Conservation (phyloP, 106 monocot species). For the Acanthochlamys bracteata region DNA sequence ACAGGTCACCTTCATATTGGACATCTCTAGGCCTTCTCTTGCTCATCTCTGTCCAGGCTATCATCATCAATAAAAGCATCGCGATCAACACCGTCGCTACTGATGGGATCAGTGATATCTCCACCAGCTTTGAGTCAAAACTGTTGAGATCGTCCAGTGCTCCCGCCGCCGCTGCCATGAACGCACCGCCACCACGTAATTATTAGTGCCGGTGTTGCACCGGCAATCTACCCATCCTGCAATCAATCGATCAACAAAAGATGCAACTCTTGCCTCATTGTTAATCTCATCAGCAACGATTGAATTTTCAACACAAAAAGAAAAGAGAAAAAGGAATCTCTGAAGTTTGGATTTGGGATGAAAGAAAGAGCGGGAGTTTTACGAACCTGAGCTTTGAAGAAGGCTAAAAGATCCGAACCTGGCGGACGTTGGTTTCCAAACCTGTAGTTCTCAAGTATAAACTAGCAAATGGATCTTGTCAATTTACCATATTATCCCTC, state of each 20-base stretch:
- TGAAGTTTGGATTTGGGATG: neutral
- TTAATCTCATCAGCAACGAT: too few species aligned
- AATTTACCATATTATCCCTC: too few species aligned
- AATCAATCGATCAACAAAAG: neutral
- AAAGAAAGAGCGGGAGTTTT: neutral
- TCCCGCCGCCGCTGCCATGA: slow-evolving; percentile 6
- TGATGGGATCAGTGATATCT: slow-evolving; percentile 65
- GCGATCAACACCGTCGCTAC: slow-evolving; percentile 62
- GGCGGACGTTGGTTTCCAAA: neutral
- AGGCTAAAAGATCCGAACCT: too few species aligned
- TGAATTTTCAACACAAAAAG: too few species aligned
- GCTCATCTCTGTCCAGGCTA: slow-evolving; percentile 60
- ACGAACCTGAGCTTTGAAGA: neutral
- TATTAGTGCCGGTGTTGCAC: neutral
- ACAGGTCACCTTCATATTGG: slow-evolving; percentile 75
- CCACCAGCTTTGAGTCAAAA: slow-evolving; percentile 42
- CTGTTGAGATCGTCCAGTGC: slow-evolving; percentile 74
- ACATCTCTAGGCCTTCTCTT: slow-evolving; percentile 72
- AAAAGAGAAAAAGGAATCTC: too few species aligned
- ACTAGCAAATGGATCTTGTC: too few species aligned
- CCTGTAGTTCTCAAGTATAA: slow-evolving; percentile 36
- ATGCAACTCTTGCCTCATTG: too few species aligned
- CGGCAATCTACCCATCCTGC: neutral
- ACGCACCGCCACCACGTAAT: neutral
- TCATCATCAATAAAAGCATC: slow-evolving; percentile 70